Percentiles rank a stretch among this genome's conserved stretches.
phyloP scores from a whole-genome alignment of 805 yeast genomes.

The Candida berthetii region DNA sequence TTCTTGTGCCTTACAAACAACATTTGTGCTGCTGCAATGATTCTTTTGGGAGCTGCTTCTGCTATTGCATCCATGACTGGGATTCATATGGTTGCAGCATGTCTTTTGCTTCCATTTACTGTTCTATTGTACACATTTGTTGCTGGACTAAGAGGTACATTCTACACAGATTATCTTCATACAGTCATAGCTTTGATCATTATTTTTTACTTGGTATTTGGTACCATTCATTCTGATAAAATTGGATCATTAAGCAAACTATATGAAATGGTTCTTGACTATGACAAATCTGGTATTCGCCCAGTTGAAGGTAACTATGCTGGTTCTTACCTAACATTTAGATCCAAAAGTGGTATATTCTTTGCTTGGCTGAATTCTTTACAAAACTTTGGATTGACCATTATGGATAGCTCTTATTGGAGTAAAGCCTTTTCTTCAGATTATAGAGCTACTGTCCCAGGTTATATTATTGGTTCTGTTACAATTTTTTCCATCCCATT shows the following conservation, averaged over 20 bases:
- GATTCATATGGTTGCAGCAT: slow-evolving; percentile 39
- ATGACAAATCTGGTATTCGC: slow-evolving; percentile 25
- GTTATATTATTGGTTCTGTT: slow-evolving; percentile 32
- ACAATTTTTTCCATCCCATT: slow-evolving; percentile 35
- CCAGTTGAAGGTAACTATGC: slow-evolving; percentile 30
- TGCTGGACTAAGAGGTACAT: slow-evolving; percentile 49
- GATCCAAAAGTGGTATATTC: slow-evolving; percentile 25
- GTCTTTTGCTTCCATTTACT: slow-evolving; percentile 38
- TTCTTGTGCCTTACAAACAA: slow-evolving; percentile 34
- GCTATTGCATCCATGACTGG: slow-evolving; percentile 36
- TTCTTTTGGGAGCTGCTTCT: slow-evolving; percentile 39
- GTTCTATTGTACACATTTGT: slow-evolving; percentile 42
- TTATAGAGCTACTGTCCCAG: slow-evolving; percentile 25
- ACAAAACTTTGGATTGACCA: slow-evolving; percentile 29
- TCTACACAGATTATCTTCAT: slow-evolving; percentile 45
- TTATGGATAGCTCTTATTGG: slow-evolving; percentile 32
- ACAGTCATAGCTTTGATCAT: slow-evolving; percentile 37
- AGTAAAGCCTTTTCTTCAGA: slow-evolving; percentile 37
- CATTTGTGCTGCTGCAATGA: slow-evolving; percentile 33
- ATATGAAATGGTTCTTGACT: slow-evolving; percentile 34
- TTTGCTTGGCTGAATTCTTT: slow-evolving; percentile 24
- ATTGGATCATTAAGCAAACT: slow-evolving; percentile 32
- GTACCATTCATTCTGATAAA: slow-evolving; percentile 27
- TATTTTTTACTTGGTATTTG: slow-evolving; percentile 28
- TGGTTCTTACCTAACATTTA: slow-evolving; percentile 30